A percentile compares a stretch with the other conserved stretches of the same genome.
Conservation (phyloP, 768 basidiomycete genomes). For the Mycena filopes region DNA sequence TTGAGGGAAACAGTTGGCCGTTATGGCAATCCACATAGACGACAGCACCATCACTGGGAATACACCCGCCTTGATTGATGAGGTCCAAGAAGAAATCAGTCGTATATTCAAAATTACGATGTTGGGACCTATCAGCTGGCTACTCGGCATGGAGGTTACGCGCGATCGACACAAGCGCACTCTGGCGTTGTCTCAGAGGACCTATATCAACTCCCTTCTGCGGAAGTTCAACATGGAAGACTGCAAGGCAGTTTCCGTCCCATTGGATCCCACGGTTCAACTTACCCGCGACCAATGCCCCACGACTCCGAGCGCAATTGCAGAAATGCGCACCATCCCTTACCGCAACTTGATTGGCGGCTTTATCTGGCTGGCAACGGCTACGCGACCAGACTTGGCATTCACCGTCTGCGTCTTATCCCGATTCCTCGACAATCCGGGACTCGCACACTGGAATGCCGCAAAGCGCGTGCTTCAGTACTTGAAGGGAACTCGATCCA, state of each 20-base stretch:
- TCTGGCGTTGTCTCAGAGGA: conserved; percentile 42
- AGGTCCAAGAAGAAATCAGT: conserved; percentile 37
- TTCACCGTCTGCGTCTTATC: conserved; percentile 7
- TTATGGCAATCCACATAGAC: conserved; percentile 38
- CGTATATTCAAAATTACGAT: conserved; percentile 43
- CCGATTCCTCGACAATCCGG: conserved; percentile 15
- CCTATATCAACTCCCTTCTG: conserved; percentile 42
- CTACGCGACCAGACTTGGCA: background rate
- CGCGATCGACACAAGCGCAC: conserved; percentile 27
- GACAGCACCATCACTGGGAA: conserved; percentile 43
- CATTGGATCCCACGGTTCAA: conserved; percentile 8
- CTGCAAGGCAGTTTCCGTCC: conserved; percentile 12
- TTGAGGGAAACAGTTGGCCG: background rate
- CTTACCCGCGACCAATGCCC: conserved; percentile 13
- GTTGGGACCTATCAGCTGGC: conserved; percentile 39
- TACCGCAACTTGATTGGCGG: background rate
- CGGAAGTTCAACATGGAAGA: conserved; percentile 29
- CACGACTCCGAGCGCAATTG: background rate
- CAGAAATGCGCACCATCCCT: background rate
- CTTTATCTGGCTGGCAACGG: background rate
- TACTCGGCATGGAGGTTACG: conserved; percentile 46
- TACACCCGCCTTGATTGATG: conserved; percentile 25
- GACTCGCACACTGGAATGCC: conserved; percentile 10
- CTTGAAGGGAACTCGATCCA: conserved; percentile 19
- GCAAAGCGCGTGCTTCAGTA: conserved; percentile 23